phyloP scores from a whole-genome alignment of 257 asterid genomes.

The Fraxinus excelsior region DNA sequence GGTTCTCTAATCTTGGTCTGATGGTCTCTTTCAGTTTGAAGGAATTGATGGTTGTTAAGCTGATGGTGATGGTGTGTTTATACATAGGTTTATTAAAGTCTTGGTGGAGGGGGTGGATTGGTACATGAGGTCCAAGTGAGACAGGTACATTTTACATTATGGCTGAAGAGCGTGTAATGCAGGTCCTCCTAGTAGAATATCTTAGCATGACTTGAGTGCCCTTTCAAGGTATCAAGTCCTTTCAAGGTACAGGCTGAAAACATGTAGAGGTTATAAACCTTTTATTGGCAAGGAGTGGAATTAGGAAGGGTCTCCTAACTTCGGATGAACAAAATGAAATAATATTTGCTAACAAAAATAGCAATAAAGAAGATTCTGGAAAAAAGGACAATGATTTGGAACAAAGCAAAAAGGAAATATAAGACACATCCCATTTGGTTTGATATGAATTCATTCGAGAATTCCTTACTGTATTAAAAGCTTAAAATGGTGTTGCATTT shows the following conservation, averaged over 20 bases:
- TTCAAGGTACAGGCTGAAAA: constrained; percentile 14
- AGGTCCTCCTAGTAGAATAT: constrained; percentile 20
- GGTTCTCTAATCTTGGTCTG: not conserved
- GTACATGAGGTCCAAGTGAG: not conserved
- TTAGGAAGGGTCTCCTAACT: constrained; percentile 7
- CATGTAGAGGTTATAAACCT: not conserved
- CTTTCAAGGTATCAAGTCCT: constrained; percentile 1
- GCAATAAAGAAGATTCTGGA: not conserved
- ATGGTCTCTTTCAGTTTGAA: not conserved
- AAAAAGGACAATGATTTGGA: not conserved
- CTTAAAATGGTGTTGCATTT: not conserved
- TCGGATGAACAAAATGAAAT: not conserved
- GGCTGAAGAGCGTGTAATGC: not conserved
- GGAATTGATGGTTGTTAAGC: not conserved
- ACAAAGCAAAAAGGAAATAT: not conserved
- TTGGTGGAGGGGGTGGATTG: not conserved
- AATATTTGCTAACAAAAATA: not conserved
- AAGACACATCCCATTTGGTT: not conserved
- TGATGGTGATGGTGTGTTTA: not conserved
- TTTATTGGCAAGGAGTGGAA: not conserved
- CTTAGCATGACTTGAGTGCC: constrained; percentile 17
- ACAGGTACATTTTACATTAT: not conserved
- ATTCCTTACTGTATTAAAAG: not conserved
- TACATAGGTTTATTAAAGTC: not conserved
- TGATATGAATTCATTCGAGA: not conserved